phyloP scores from a whole-genome alignment of 257 asterid genomes.

The Nicotiana undulata region DNA sequence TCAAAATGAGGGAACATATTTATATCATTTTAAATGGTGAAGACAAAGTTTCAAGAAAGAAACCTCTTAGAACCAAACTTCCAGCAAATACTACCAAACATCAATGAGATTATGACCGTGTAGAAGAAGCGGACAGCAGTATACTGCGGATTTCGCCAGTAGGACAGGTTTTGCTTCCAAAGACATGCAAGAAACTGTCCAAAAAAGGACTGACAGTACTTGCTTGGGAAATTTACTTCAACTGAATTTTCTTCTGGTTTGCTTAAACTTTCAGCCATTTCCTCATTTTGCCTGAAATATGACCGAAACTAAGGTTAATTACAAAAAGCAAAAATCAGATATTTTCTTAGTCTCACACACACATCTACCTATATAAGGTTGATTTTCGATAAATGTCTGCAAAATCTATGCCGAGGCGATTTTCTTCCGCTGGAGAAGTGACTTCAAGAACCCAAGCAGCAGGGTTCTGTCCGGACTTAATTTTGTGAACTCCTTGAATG shows the following conservation, averaged over 20 bases:
- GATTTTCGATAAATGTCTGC: constrained; percentile 63
- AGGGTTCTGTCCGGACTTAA: constrained; percentile 72
- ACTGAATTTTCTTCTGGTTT: constrained; percentile 47
- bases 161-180: constrained; percentile 86
- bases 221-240: constrained; percentile 63
- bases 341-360: background rate
- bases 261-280: constrained; percentile 55
- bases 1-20: background rate
- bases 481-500: constrained; percentile 50
- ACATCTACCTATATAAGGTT: constrained; percentile 40
- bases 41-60: constrained; percentile 7
- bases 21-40: background rate
- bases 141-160: constrained; percentile 88
- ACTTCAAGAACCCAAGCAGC: constrained; percentile 94
- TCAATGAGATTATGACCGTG: constrained; percentile 66
- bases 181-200: constrained; percentile 79
- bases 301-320: background rate
- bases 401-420: constrained; percentile 59
- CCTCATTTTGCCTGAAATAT: constrained; percentile 59
- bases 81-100: constrained; percentile 96
- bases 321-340: background rate
- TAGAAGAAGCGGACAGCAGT: constrained; percentile 83
- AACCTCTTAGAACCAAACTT: constrained; percentile 79
- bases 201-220: constrained; percentile 57
- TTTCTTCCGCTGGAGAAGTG: constrained; percentile 65